Conservation (phyloP, 2,329 filamentous ascomycete species). For the Clonostachys solani region DNA sequence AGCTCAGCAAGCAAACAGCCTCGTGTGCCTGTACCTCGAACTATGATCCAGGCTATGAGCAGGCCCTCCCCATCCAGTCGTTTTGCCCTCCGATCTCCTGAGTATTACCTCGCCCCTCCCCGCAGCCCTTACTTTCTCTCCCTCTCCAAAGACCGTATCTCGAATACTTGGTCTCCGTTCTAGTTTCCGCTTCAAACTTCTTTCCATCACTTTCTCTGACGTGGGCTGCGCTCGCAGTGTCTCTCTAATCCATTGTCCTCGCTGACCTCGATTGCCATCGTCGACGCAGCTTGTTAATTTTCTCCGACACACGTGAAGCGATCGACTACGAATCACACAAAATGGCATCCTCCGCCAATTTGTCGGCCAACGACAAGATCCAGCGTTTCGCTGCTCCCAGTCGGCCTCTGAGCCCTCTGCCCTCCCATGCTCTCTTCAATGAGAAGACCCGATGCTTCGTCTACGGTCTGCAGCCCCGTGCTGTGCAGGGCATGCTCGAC, state of each 20-base stretch:
- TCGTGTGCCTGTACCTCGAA: no score
- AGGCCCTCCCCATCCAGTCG: no score
- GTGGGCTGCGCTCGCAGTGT: background rate
- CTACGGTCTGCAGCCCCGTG: slow-evolving; percentile 96
- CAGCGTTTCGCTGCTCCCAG: slow-evolving; percentile 91
- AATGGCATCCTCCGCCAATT: slow-evolving; percentile 51
- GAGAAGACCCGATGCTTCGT: slow-evolving; percentile 99
- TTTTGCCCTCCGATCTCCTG: no score
- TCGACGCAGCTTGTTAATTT: background rate
- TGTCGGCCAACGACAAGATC: slow-evolving; percentile 97
- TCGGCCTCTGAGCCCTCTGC: slow-evolving; percentile 83
- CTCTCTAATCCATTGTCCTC: background rate
- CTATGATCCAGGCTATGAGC: no score
- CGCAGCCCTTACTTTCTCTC: no score
- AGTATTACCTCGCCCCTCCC: no score
- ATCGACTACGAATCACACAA: slow-evolving; percentile 8
- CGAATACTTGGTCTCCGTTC: slow-evolving; percentile 3
- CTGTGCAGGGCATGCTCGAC: slow-evolving; percentile 91
- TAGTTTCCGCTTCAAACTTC: slow-evolving; percentile 4
- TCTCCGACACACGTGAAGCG: background rate
- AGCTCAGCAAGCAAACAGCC: background rate
- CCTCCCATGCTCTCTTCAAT: slow-evolving; percentile 91
- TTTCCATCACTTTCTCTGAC: slow-evolving; percentile 1
- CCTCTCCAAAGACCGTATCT: no score
- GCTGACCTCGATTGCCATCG: background rate